Evolutionary conservation across 805 yeast genomes (phyloP).

Genomic region (Ogataea parapolymorpha): DNA sequence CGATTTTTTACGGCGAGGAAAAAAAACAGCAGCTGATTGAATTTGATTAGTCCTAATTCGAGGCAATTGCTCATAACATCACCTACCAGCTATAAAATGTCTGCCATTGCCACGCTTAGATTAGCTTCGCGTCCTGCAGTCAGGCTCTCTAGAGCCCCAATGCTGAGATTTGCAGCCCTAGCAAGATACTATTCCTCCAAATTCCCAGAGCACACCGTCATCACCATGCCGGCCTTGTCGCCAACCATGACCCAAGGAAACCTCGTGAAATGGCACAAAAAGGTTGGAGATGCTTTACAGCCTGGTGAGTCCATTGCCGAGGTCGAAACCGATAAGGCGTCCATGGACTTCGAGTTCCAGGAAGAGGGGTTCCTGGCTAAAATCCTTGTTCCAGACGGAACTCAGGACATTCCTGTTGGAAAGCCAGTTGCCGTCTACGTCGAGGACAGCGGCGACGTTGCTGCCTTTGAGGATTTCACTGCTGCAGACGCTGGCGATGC

Average conservation of each 20-base stretch:
- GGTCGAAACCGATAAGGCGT: conserved; percentile 96
- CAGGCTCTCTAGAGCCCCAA: conserved; percentile 16
- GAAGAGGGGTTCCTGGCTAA: conserved; percentile 93
- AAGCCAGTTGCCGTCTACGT: conserved; percentile 96
- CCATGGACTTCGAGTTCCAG: conserved; percentile 97
- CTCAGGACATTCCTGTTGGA: conserved; percentile 90
- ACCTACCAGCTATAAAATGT: conserved; percentile 21
- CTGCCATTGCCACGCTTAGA: conserved; percentile 33
- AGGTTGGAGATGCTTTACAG: conserved; percentile 78
- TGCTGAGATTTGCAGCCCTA: conserved; percentile 12
- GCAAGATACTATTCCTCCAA: conserved; percentile 28
- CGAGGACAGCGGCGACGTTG: conserved; percentile 78
- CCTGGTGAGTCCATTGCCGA: conserved; percentile 97
- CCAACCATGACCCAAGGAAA: conserved; percentile 99
- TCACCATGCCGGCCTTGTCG: conserved; percentile 98
- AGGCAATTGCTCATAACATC: conserved; percentile 3
- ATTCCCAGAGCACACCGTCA: conserved; percentile 64
- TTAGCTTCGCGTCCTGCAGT: conserved; percentile 29
- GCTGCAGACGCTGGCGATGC: conserved; percentile 71
- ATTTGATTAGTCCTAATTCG: neutral
- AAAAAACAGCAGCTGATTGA: conserved; percentile 15
- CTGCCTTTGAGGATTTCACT: conserved; percentile 84
- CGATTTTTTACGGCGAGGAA: conserved; percentile 7
- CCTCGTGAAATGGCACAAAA: conserved; percentile 85
- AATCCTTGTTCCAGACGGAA: conserved; percentile 76